Evolutionary conservation across 352 stramenopile genomes (phyloP), one percentile per base, ranked within the genome.

Genomic region (Phytophthora vignae): DNA sequence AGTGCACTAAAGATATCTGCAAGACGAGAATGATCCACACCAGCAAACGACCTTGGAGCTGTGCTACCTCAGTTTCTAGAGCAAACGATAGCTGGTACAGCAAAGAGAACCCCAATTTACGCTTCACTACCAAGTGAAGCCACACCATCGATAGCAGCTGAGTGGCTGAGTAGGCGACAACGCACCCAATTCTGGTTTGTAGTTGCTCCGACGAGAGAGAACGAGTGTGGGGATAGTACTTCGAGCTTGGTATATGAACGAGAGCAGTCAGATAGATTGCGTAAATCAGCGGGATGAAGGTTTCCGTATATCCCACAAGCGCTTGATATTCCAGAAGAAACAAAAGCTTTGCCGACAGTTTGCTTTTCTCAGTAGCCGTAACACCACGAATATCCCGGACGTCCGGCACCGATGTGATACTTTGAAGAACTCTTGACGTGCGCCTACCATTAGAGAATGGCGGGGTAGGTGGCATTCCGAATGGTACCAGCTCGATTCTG

Each of bases 321-420:
- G 19, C 56, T 40, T 22, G 56, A 33, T 63, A 63, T 27, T 63
- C 56, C 22, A 63, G 15, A 12, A 15, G 40, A 33, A 63, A 55
- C 40, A 63, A 17, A 22, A 63, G 27, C 12, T 40, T 38, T 8
- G 19, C 50, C 12, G 56, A 63, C 21, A 38, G 5, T 12, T 57
- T 57, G 10, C n/a, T 29, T 54, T 54, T 31, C 27, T 54, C 14
- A 31, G 48, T 14, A 33, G 29, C 29, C 6, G 29, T 33, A 33
- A 10, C 6, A 33, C 29, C 29, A 33, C 29, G 29, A 10, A 33
- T 33, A 49, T 49, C 42, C 7, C 15, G 15, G 9, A 8, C 10
- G 15, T 21, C 15, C 6, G 17, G 42, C 15, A 21, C n/a, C 17
- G 42, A 49, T 33, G 36, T 15, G 10, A 42, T 42, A 5, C 36